phyloP scores from a whole-genome alignment of 306 rosid genomes.

The Urtica urens region DNA sequence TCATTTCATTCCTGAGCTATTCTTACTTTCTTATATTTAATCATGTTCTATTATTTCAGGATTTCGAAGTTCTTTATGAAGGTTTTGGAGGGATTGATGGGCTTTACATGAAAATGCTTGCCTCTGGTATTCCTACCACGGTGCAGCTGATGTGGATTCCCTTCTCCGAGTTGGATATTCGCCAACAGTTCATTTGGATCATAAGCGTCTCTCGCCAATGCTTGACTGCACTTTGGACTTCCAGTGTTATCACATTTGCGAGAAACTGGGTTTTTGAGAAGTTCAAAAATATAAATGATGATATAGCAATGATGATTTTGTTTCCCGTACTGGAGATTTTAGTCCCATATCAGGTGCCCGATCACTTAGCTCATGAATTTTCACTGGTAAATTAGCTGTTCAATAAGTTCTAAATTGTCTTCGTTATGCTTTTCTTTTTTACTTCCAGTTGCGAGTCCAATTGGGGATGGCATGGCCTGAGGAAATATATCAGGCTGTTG shows the following conservation, averaged over 20 bases:
- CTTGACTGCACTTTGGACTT: constrained; percentile 50
- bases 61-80: constrained; percentile 58
- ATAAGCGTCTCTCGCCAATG: constrained; percentile 39
- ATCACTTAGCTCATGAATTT: constrained; percentile 14
- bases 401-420: constrained; percentile 8
- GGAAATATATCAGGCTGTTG: constrained; percentile 61
- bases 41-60: constrained; percentile 39
- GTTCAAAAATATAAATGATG: constrained; percentile 40
- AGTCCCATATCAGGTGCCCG: constrained; percentile 66
- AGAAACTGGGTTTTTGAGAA: constrained; percentile 41
- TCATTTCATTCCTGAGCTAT: constrained; percentile 19
- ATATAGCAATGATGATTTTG: constrained; percentile 55
- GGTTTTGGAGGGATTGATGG: constrained; percentile 92
- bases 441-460: constrained; percentile 49
- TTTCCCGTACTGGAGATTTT: constrained; percentile 63
- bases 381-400: constrained; percentile 12
- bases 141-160: constrained; percentile 91
- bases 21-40: constrained; percentile 23
- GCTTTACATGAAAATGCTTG: constrained; percentile 82
- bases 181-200: constrained; percentile 48
- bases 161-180: constrained; percentile 59
- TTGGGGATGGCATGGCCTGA: constrained; percentile 96
- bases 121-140: constrained; percentile 70
- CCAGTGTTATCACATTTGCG: constrained; percentile 22
- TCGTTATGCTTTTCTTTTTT: constrained; percentile 11